These are phyloP conservation scores for Plasmopara muralis DNA, from an alignment of 352 stramenopile genomes.

Conservation along the genomic window DNA sequence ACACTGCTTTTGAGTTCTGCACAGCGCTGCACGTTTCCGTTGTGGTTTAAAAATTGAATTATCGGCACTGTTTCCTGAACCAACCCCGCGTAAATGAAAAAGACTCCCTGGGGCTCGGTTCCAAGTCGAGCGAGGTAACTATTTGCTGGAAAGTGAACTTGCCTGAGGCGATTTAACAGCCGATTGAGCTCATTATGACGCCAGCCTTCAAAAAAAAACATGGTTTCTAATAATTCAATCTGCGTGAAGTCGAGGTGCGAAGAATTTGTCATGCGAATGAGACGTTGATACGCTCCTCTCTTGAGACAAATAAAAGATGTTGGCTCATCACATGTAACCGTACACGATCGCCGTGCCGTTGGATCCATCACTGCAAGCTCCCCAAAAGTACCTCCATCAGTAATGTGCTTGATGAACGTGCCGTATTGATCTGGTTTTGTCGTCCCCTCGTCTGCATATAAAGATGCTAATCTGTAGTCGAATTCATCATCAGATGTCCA, in stretches of 20 bases:
- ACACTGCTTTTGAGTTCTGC: slow-evolving; percentile 27
- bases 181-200: slow-evolving; percentile 63
- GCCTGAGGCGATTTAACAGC: slow-evolving; percentile 57
- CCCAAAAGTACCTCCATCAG: slow-evolving; percentile 63
- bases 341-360: slow-evolving; percentile 61
- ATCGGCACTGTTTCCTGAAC: slow-evolving; percentile 74
- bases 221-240: slow-evolving; percentile 74
- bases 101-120: slow-evolving; percentile 61
- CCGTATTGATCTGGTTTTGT: slow-evolving; percentile 41
- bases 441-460: slow-evolving; percentile 23
- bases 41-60: slow-evolving; percentile 55
- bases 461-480: slow-evolving; percentile 4
- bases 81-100: slow-evolving; percentile 73
- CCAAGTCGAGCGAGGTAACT: slow-evolving; percentile 65
- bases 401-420: slow-evolving; percentile 75
- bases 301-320: slow-evolving; percentile 86
- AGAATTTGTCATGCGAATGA: slow-evolving; percentile 78
- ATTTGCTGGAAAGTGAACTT: slow-evolving; percentile 56
- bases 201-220: slow-evolving; percentile 77
- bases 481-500: slow-evolving; percentile 18
- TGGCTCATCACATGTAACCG: slow-evolving; percentile 55
- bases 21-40: slow-evolving; percentile 43
- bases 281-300: slow-evolving; percentile 68
- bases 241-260: slow-evolving; percentile 75
- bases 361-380: slow-evolving; percentile 79